Evolutionary conservation across 2,329 filamentous ascomycete species (phyloP), one percentile per base, ranked within the genome.

Genomic region (Pseudogymnoascus pannorum): DNA sequence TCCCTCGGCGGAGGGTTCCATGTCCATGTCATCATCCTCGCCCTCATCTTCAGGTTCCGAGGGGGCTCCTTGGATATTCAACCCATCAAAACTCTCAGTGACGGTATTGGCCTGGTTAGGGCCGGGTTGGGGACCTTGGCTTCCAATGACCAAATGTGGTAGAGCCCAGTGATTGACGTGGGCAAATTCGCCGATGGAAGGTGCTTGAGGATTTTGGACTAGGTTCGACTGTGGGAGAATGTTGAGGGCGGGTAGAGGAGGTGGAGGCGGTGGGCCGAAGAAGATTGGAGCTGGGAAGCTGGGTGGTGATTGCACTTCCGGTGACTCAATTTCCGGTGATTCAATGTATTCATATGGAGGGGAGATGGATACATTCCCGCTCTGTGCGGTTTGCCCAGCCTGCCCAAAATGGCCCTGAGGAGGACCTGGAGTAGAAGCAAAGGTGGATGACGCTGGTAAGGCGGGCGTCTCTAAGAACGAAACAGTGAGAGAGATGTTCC

Each of bases 81-180:
- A 16, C n/a, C 48, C 48, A 9, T 24, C 48, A 9, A 54, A 54
- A 0, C 26, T 11, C n/a, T 31, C 48, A 9, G 18, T 26, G 20
- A 44, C 12, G 20, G 40, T 22, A 24, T 24, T 44, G 5, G 18
- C 40, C 11, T n/a, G n/a, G 16, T 31, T 54, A 31, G 48, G 26
- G 26, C n/a, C 4, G 1, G 31, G 9, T 12, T 31, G 44, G 26
- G n/a, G 44, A 31, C 44, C 24, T 31, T 54, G 26, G 9, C 8
- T 11, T 54, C 26, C 48, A 14, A 54, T 20, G 5, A 14, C 11
- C 26, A 54, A 14, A 54, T 54, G 26, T 4, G 26, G 48, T 54
- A 54, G 48, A 31, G 48, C 48, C 48, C 48, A 54, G 9, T 54
- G 48, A 11, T 54, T 54, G 24, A 54, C 48, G 12, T 54, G 48